A percentile compares a stretch with the other conserved stretches of the same genome.
phyloP scores from a whole-genome alignment of 345 rosid genomes.

The Salix udensis region DNA sequence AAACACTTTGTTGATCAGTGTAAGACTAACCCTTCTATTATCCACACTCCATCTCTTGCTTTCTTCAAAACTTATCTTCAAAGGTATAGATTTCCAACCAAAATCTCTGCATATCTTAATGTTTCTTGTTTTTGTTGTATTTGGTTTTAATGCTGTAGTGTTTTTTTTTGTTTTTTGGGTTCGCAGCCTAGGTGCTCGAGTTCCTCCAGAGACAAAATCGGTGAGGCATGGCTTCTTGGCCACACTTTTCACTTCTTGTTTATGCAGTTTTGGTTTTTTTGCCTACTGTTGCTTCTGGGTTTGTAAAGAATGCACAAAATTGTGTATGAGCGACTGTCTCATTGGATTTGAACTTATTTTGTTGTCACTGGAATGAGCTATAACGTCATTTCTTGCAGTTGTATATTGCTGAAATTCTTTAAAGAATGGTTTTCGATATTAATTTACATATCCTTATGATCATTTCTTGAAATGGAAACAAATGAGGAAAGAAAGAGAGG shows the following conservation, averaged over 20 bases:
- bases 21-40: constrained; percentile 58
- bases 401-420: not conserved
- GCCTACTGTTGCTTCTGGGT: constrained; percentile 1
- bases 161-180: not conserved
- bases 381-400: not conserved
- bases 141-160: not conserved
- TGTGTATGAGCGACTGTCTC: not conserved
- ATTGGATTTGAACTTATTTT: not conserved
- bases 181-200: constrained; percentile 67
- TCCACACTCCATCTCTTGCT: constrained; percentile 52
- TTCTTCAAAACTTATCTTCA: constrained; percentile 69
- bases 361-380: not conserved
- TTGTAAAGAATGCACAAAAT: not conserved
- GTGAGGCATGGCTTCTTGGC: constrained; percentile 31
- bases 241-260: not conserved
- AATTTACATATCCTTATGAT: not conserved
- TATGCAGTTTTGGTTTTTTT: not conserved
- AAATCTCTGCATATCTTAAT: not conserved
- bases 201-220: constrained; percentile 46
- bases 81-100: constrained; percentile 31
- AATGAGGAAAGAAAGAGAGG: not conserved
- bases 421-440: not conserved
- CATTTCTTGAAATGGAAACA: not conserved
- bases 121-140: not conserved
- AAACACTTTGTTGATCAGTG: constrained; percentile 45